Evolutionary conservation across 2,329 filamentous ascomycete species (phyloP), one percentile per base, ranked within the genome.

Genomic region (Epichloe baconii): DNA sequence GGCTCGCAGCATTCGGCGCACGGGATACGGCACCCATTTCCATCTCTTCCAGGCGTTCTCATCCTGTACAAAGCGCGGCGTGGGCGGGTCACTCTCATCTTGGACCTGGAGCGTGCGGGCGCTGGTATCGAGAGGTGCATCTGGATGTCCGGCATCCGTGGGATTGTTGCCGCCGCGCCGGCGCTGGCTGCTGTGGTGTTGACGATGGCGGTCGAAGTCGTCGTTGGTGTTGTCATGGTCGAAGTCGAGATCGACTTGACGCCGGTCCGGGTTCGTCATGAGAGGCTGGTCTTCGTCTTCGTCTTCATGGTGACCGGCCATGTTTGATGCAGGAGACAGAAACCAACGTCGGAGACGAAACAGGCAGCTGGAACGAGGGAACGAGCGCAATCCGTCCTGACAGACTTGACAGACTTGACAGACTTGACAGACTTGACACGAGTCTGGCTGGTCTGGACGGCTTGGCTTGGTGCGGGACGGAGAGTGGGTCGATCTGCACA

Each of bases 31-130:
- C 45, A 83, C 68, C 78, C 78, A 82, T 68, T 68, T 75, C 67
- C 74, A 77, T 35, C 66, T 66, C 64, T 75, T 77, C 65, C 61
- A 63, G 2, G 58, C 53, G 38, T 61, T 58, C 55, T 79, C 71
- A 50, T 81, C 77, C 60, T 80, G 77, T 54, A 82, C 65, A 61
- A 83, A 82, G 52, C 78, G 76, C 52, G 79, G 79, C n/a, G 75
- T 77, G 7, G 76, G 72, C 37, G 71, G 66, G 17, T 44, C 46
- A 59, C 59, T 66, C 43, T 62, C 69, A 47, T 69, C 63, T 54
- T 72, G 73, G 57, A 79, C 64, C 56, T 75, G 71, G 57, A 78
- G 67, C 19, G 61, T 64, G 44, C 61, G 61, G 49, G 61, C 58
- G 19, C 48, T 40, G 43, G 61, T 61, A 50, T 64, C 61, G 54